phyloP scores from a whole-genome alignment of 2,329 filamentous ascomycete genomes.

The Colletotrichum kahawae region DNA sequence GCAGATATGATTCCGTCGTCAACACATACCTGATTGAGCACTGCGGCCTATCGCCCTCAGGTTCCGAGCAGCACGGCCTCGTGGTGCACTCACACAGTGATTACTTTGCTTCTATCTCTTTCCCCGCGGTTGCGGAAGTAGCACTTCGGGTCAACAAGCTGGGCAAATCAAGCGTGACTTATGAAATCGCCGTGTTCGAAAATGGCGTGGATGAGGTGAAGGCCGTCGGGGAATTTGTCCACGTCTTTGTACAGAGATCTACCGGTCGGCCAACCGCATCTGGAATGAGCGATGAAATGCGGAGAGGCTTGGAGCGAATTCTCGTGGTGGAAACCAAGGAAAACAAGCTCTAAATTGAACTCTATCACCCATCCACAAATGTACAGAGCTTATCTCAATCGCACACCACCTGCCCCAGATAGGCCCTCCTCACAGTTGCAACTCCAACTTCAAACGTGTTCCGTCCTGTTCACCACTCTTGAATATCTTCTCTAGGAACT shows the following conservation, averaged over 20 bases:
- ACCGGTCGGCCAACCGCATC: conserved; percentile 69
- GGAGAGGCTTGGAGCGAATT: conserved; percentile 63
- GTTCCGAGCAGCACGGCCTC: conserved; percentile 76
- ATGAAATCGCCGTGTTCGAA: conserved; percentile 88
- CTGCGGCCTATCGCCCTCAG: conserved; percentile 74
- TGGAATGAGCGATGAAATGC: conserved; percentile 68
- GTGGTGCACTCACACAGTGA: conserved; percentile 87
- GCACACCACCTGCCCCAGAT: background rate
- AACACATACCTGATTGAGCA: conserved; percentile 86
- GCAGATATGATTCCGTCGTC: conserved; percentile 83
- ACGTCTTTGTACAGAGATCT: conserved; percentile 84
- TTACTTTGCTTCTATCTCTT: conserved; percentile 82
- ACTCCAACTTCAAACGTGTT: conserved; percentile 41
- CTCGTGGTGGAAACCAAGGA: conserved; percentile 2
- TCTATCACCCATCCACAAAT: conserved; percentile 1
- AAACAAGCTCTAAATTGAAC: conserved; percentile 20
- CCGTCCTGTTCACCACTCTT: conserved; percentile 51
- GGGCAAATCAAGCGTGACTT: conserved; percentile 85
- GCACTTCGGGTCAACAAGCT: conserved; percentile 83
- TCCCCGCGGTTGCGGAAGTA: conserved; percentile 82
- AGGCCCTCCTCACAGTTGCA: conserved; percentile 30
- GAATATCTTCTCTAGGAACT: conserved; percentile 60
- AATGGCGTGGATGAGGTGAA: conserved; percentile 74
- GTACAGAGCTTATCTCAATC: background rate
- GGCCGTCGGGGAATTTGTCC: conserved; percentile 84